phyloP scores from a whole-genome alignment of 1,139 yeast genomes.

The Kodamaea anthophila region DNA sequence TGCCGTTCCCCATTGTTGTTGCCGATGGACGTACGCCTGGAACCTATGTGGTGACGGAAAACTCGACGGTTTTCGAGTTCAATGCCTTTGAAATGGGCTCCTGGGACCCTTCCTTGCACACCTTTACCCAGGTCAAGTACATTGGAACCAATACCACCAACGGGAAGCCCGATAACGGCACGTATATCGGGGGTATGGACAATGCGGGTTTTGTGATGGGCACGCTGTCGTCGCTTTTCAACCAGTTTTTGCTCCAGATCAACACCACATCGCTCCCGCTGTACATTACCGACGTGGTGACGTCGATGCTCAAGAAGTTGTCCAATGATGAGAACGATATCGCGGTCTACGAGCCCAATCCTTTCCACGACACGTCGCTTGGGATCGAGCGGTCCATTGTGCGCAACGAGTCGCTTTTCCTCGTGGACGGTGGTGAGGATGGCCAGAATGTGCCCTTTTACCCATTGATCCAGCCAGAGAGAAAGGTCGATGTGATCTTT shows the following conservation, averaged over 20 bases:
- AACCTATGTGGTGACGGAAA: constrained; percentile 46
- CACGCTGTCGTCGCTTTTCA: constrained; percentile 40
- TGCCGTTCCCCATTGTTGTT: constrained; percentile 82
- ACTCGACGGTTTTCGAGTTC: constrained; percentile 73
- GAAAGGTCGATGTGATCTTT: constrained; percentile 24
- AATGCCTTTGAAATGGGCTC: constrained; percentile 83
- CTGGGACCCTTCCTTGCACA: constrained; percentile 73
- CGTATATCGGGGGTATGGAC: constrained; percentile 33
- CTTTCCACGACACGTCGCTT: constrained; percentile 13
- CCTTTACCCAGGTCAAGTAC: constrained; percentile 64
- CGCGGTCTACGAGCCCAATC: constrained; percentile 21
- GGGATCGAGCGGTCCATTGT: constrained; percentile 13
- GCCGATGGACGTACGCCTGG: constrained; percentile 78
- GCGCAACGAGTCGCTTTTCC: constrained; percentile 16
- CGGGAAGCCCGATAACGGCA: constrained; percentile 42
- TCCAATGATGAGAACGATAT: constrained; percentile 15
- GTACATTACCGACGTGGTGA: constrained; percentile 13
- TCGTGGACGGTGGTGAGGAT: constrained; percentile 31
- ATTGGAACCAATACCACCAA: constrained; percentile 61
- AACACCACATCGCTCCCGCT: constrained; percentile 18
- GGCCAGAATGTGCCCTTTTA: constrained; percentile 24
- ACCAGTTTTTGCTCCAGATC: constrained; percentile 18
- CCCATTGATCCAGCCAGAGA: constrained; percentile 21
- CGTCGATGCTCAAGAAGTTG: constrained; percentile 13
- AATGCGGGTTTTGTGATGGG: constrained; percentile 44